Percentiles rank a stretch among this genome's conserved stretches.
Evolutionary conservation across 2,329 filamentous ascomycete species (phyloP).

Genomic region (Colletotrichum sp.): DNA sequence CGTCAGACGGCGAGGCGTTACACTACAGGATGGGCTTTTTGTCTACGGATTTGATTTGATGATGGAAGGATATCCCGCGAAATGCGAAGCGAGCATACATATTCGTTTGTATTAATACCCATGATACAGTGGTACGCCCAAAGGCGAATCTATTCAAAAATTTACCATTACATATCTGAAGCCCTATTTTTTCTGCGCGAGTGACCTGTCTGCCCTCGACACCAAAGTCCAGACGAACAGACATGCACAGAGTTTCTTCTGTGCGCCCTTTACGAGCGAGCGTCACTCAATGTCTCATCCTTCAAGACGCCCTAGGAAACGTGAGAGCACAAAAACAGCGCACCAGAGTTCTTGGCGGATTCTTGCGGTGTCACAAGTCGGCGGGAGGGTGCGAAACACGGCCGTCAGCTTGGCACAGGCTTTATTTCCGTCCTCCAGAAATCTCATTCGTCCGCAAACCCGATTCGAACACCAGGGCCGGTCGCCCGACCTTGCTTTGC

Average conservation of each 20-base stretch:
- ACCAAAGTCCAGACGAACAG: background rate
- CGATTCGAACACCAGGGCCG: background rate
- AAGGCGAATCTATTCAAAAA: background rate
- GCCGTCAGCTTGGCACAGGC: constrained; percentile 13
- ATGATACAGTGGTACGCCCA: constrained; percentile 8
- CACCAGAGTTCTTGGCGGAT: constrained; percentile 1
- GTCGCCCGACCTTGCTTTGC: background rate
- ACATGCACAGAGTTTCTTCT: background rate
- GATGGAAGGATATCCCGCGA: constrained; percentile 19
- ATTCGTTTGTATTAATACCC: constrained; percentile 20
- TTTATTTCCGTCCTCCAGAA: background rate
- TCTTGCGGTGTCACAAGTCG: constrained; percentile 10
- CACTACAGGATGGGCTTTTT: constrained; percentile 11
- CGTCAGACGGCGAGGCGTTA: constrained; percentile 15
- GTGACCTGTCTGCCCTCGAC: background rate
- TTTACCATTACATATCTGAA: background rate
- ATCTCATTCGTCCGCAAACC: constrained; percentile 3
- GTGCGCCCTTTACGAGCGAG: background rate
- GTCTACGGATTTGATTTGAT: background rate
- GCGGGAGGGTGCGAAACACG: constrained; percentile 1
- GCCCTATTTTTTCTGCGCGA: background rate
- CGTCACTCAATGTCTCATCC: constrained; percentile 7
- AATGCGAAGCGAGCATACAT: constrained; percentile 7
- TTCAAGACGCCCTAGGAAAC: background rate
- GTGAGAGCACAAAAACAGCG: background rate